These are phyloP conservation scores for Alternaria metachromatica DNA, from an alignment of 2,329 filamentous ascomycete genomes.

Conservation along the genomic window DNA sequence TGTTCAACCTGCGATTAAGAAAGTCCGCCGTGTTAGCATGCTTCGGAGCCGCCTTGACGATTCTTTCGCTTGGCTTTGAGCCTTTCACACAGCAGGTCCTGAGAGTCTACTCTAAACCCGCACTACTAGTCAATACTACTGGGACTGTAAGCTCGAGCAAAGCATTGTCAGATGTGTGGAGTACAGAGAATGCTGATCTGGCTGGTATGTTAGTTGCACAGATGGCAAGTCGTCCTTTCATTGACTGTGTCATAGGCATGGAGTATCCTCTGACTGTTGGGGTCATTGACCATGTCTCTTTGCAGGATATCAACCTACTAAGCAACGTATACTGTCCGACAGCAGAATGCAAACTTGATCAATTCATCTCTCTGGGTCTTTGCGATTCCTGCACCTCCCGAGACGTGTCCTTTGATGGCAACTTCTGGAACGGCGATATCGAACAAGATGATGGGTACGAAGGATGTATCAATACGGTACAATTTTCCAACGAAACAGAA, in stretches of 20 bases:
- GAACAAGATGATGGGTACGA: too few species aligned
- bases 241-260: fast-evolving
- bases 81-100: neutral
- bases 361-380: neutral
- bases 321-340: neutral
- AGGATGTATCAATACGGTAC: too few species aligned
- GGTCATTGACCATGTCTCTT: fast-evolving
- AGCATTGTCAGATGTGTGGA: fast-evolving
- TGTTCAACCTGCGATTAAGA: neutral
- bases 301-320: neutral
- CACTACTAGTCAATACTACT: neutral
- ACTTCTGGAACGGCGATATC: neutral
- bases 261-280: neutral
- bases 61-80: neutral
- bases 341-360: neutral
- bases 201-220: neutral
- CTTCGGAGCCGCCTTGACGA: neutral
- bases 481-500: too few species aligned
- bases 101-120: neutral
- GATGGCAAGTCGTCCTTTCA: neutral
- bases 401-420: fast-evolving
- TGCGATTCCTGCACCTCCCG: fast-evolving
- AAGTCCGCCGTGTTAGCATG: neutral
- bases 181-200: neutral
- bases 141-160: neutral